These are phyloP conservation scores for Fusarium odoratissimum DNA, from an alignment of 2,329 filamentous ascomycete genomes.

Conservation along the genomic window DNA sequence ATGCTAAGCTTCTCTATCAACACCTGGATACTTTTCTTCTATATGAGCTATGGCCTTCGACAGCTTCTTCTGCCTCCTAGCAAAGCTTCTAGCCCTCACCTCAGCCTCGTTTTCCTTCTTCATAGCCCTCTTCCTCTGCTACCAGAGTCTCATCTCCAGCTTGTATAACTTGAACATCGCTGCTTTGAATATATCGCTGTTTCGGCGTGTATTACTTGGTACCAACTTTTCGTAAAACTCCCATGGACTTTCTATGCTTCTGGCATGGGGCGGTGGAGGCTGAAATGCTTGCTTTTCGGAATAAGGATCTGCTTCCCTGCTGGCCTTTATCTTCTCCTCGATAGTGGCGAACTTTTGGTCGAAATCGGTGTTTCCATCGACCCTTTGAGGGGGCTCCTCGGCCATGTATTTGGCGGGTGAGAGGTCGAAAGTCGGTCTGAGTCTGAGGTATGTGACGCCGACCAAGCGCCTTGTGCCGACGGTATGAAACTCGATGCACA, in stretches of 20 bases:
- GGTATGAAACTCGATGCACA: constrained; percentile 38
- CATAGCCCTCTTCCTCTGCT: neutral
- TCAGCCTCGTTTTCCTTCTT: neutral
- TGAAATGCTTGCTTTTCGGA: neutral
- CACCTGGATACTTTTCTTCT: neutral
- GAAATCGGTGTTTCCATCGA: neutral
- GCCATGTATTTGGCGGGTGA: neutral
- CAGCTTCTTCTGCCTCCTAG: neutral
- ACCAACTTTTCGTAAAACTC: neutral
- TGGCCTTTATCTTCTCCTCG: neutral
- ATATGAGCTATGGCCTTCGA: neutral
- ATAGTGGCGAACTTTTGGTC: neutral
- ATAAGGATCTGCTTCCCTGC: neutral
- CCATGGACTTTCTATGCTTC: neutral
- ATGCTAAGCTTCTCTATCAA: neutral
- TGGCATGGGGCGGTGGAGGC: neutral
- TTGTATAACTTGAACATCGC: constrained; percentile 41
- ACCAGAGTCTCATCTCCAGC: constrained; percentile 80
- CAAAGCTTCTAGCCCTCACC: neutral
- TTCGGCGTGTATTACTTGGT: neutral
- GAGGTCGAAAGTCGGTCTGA: neutral
- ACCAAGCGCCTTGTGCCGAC: constrained; percentile 40
- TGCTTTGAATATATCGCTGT: no score
- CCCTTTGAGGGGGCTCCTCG: neutral
- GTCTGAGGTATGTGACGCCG: constrained; percentile 24